A percentile compares a stretch with the other conserved stretches of the same genome.
Evolutionary conservation across 768 basidiomycete genomes (phyloP).

Genomic region (Boletus rex-veris): DNA sequence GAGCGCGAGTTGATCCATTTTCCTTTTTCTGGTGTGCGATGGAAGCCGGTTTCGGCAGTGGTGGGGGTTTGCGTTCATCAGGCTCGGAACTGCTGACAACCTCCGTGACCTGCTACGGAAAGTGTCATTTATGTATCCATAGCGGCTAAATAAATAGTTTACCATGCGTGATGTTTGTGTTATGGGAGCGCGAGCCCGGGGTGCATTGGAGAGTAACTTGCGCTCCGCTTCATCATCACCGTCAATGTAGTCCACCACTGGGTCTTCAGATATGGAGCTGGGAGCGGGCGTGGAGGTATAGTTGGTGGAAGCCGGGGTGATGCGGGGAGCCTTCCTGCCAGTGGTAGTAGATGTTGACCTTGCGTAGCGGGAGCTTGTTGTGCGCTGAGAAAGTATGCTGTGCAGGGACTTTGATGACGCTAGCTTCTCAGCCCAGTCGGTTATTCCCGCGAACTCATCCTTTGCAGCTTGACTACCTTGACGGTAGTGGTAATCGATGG

Average conservation of each 20-base stretch:
- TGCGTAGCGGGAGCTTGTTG: background rate
- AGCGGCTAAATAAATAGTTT: no score
- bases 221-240: background rate
- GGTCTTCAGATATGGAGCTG: no score
- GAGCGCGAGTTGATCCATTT: no score
- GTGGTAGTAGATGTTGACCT: background rate
- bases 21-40: no score
- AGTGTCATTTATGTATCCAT: background rate
- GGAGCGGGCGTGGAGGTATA: no score
- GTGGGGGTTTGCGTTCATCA: background rate
- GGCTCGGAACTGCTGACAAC: background rate
- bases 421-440: background rate
- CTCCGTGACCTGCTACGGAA: background rate
- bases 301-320: no score
- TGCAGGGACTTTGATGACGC: background rate
- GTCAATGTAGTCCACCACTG: background rate
- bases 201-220: no score
- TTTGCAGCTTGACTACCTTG: background rate
- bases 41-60: background rate
- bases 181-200: no score
- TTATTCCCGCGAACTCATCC: background rate
- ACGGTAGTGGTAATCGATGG: background rate
- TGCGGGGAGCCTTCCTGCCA: no score
- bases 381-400: no score
- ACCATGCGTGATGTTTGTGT: no score